Evolutionary conservation across 331 rosid species (phyloP).

Genomic region (Stylosanthes scabra): DNA sequence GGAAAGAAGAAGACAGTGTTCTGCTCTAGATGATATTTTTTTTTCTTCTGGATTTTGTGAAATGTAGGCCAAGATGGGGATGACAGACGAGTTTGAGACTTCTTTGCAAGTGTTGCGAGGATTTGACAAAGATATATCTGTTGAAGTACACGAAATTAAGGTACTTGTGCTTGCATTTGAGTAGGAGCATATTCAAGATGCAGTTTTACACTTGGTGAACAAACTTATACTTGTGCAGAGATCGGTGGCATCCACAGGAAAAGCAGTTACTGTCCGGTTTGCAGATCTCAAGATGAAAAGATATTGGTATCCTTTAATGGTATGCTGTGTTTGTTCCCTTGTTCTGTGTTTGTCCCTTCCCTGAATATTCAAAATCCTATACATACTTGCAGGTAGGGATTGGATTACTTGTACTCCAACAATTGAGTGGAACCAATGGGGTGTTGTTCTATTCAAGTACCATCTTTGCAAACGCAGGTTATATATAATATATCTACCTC

Average conservation of each 20-base stretch:
- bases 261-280: constrained; percentile 65
- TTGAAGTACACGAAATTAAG: constrained; percentile 88
- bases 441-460: constrained; percentile 79
- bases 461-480: constrained; percentile 84
- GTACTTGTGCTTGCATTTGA: too few species aligned
- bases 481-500: too few species aligned
- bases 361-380: constrained; percentile 22
- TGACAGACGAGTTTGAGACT: constrained; percentile 86
- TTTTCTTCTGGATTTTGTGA: neutral
- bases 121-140: constrained; percentile 77
- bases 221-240: constrained; percentile 52
- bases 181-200: neutral
- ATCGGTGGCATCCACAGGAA: constrained; percentile 67
- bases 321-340: constrained; percentile 36
- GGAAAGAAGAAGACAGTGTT: neutral
- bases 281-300: constrained; percentile 78
- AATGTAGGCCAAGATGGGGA: constrained; percentile 86
- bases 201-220: neutral
- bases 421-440: constrained; percentile 83
- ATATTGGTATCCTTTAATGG: constrained; percentile 88
- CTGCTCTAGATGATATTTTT: constrained; percentile 34
- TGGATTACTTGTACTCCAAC: constrained; percentile 78
- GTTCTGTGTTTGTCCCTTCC: constrained; percentile 11
- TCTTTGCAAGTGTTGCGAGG: constrained; percentile 91
- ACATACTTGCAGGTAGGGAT: constrained; percentile 69